Conservation (phyloP, 2,329 filamentous ascomycete genomes). For the Paraphoma chrysanthemicola region DNA sequence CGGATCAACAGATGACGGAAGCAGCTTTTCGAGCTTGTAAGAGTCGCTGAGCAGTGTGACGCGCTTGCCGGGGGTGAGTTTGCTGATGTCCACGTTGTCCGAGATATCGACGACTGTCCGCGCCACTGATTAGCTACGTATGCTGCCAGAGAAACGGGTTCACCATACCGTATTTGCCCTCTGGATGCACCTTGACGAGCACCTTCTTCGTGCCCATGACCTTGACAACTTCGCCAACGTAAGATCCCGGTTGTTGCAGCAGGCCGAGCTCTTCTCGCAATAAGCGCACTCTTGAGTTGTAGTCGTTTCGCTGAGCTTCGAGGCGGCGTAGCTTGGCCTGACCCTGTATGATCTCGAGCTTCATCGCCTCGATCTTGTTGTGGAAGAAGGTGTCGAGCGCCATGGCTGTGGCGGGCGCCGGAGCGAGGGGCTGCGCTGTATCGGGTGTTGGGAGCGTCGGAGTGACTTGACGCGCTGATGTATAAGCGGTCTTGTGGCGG, state of each 20-base stretch:
- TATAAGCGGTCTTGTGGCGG: not conserved
- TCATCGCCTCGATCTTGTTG: slow-evolving; percentile 99
- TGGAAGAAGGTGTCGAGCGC: slow-evolving; percentile 99
- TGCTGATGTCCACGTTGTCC: slow-evolving; percentile 90
- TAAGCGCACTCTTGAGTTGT: slow-evolving; percentile 96
- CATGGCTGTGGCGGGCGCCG: slow-evolving; percentile 68
- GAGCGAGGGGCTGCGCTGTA: slow-evolving; percentile 8
- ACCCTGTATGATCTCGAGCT: slow-evolving; percentile 99
- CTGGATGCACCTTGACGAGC: slow-evolving; percentile 96
- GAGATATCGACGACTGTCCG: slow-evolving; percentile 87
- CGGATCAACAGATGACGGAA: slow-evolving; percentile 96
- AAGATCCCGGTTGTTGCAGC: slow-evolving; percentile 95
- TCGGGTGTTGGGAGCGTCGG: not conserved
- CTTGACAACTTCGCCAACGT: slow-evolving; percentile 99
- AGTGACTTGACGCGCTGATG: not conserved
- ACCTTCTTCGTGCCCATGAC: slow-evolving; percentile 99
- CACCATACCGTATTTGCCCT: slow-evolving; percentile 95
- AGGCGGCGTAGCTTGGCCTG: slow-evolving; percentile 93
- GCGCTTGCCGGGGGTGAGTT: slow-evolving; percentile 96
- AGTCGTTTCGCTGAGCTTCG: slow-evolving; percentile 98
- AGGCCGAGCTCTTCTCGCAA: slow-evolving; percentile 94
- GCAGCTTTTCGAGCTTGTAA: slow-evolving; percentile 98
- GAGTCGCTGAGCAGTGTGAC: slow-evolving; percentile 96
- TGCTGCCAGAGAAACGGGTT: not conserved
- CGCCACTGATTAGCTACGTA: slow-evolving; percentile 1